A percentile compares a stretch with the other conserved stretches of the same genome.
Evolutionary conservation across 805 yeast species (phyloP).

Genomic region (Yarrowia hollandica): DNA sequence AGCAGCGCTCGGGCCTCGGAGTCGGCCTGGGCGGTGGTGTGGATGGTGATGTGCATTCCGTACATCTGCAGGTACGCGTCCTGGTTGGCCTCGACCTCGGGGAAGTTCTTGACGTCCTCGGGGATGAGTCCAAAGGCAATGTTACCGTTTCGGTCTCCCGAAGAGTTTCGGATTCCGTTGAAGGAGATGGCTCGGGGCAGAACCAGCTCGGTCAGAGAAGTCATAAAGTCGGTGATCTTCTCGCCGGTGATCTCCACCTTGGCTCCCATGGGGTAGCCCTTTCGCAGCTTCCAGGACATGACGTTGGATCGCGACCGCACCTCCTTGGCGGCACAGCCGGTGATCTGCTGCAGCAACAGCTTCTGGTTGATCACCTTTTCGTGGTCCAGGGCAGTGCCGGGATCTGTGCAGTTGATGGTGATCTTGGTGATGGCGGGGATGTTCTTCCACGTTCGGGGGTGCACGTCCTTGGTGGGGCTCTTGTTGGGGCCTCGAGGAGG

Average conservation of each 20-base stretch:
- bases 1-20: constrained; percentile 82
- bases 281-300: constrained; percentile 81
- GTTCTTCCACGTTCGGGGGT: constrained; percentile 64
- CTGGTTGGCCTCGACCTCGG: constrained; percentile 87
- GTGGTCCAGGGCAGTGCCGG: constrained; percentile 57
- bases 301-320: constrained; percentile 76
- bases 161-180: constrained; percentile 67
- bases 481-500: constrained; percentile 75
- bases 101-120: constrained; percentile 78
- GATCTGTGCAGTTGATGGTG: constrained; percentile 72
- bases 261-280: constrained; percentile 90
- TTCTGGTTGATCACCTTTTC: constrained; percentile 75
- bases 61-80: constrained; percentile 86
- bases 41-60: constrained; percentile 82
- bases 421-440: constrained; percentile 72
- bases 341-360: constrained; percentile 84
- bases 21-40: constrained; percentile 88
- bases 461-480: constrained; percentile 66
- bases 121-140: constrained; percentile 79
- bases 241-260: constrained; percentile 74
- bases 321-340: constrained; percentile 81
- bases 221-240: constrained; percentile 79
- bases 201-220: constrained; percentile 87
- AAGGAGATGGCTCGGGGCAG: constrained; percentile 90
- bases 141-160: constrained; percentile 86